Evolutionary conservation across 2,329 filamentous ascomycete genomes (phyloP).

Genomic region (Byssoonygena ceratinophila): DNA sequence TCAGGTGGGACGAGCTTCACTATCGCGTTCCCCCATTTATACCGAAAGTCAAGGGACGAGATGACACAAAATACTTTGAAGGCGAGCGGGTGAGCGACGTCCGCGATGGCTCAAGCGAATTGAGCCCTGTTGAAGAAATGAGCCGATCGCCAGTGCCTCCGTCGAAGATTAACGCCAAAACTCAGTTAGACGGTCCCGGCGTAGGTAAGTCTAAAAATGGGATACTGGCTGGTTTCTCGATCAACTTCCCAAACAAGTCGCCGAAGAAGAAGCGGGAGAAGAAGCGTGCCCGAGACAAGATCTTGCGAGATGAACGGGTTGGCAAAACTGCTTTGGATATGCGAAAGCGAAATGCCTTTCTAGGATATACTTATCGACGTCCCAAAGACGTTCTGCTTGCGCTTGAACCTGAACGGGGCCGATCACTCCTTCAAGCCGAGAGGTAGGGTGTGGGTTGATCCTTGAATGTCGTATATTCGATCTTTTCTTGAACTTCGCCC

Average conservation of each 20-base stretch:
- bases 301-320: slow-evolving; percentile 62
- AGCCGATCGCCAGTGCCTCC: neutral
- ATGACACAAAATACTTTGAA: slow-evolving; percentile 85
- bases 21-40: slow-evolving; percentile 64
- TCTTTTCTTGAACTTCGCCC: neutral
- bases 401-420: slow-evolving; percentile 28
- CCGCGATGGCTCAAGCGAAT: slow-evolving; percentile 37
- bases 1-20: slow-evolving; percentile 69
- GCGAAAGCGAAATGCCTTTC: slow-evolving; percentile 70
- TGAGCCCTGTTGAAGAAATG: slow-evolving; percentile 2
- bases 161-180: neutral
- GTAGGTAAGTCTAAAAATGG: slow-evolving; percentile 10
- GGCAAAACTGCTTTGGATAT: slow-evolving; percentile 62
- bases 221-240: slow-evolving; percentile 21
- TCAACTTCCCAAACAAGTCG: slow-evolving; percentile 36
- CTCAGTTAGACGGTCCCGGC: neutral
- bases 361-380: slow-evolving; percentile 74
- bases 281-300: slow-evolving; percentile 71
- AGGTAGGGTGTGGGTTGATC: neutral
- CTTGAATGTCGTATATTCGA: neutral
- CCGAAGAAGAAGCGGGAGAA: slow-evolving; percentile 51
- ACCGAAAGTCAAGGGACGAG: slow-evolving; percentile 56
- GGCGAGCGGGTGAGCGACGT: slow-evolving; percentile 56
- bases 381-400: slow-evolving; percentile 30
- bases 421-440: slow-evolving; percentile 16